These are phyloP conservation scores for Mrakia gelida DNA, from an alignment of 768 basidiomycete genomes.

Conservation along the genomic window DNA sequence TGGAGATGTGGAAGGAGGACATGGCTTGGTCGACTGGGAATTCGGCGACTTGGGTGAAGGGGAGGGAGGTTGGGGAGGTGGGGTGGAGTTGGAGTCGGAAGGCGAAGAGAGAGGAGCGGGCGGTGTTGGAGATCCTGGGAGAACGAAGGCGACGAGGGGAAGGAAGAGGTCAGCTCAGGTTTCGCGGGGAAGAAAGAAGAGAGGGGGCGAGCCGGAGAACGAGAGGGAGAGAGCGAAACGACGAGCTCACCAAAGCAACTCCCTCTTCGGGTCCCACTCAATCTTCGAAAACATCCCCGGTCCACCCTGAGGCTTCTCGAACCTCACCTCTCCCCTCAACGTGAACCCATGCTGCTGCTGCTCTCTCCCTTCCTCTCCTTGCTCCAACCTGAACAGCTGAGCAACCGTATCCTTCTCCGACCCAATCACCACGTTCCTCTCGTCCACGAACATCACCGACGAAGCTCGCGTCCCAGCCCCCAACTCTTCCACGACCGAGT, in stretches of 20 bases:
- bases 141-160: not conserved
- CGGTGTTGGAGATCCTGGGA: constrained; percentile 29
- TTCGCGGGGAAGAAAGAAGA: not conserved
- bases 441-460: constrained; percentile 12
- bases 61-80: too few relatives aligned
- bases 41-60: constrained; percentile 15
- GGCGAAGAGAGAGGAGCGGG: constrained; percentile 29
- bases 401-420: constrained; percentile 8
- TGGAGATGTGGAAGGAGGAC: constrained; percentile 17
- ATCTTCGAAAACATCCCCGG: constrained; percentile 20
- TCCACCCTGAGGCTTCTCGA: constrained; percentile 1
- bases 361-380: not conserved
- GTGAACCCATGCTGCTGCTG: not conserved
- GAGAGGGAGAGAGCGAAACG: not conserved
- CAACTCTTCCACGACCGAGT: constrained; percentile 7
- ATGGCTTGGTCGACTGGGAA: constrained; percentile 24
- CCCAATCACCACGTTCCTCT: constrained; percentile 10
- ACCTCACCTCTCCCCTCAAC: not conserved
- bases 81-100: constrained; percentile 8
- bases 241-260: constrained; percentile 18
- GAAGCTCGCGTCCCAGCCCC: not conserved
- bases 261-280: constrained; percentile 12
- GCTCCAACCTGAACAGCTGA: not conserved
- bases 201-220: not conserved
- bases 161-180: not conserved